Evolutionary conservation across 2,329 filamentous ascomycete genomes (phyloP).

Genomic region (Fusarium sp.): DNA sequence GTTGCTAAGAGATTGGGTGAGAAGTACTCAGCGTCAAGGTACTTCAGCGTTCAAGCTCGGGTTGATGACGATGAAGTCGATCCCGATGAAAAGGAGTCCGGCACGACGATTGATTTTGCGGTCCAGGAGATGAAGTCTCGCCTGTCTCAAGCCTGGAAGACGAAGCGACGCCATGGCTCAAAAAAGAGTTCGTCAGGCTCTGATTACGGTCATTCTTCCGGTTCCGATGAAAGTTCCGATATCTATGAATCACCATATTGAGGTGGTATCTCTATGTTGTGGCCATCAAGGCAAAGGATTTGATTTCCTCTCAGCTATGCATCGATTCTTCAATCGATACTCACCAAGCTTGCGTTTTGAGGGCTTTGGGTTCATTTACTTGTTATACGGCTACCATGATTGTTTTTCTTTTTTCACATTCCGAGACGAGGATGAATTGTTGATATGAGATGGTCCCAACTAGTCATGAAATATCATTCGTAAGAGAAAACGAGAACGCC

Average conservation of each 20-base stretch:
- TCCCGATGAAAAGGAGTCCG: conserved; percentile 33
- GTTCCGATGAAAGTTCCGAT: background rate
- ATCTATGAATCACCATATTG: background rate
- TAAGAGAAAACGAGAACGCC: conserved; percentile 27
- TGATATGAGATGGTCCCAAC: conserved; percentile 35
- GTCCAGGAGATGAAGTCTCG: conserved; percentile 32
- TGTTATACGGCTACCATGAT: background rate
- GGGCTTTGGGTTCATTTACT: background rate
- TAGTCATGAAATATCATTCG: conserved; percentile 1
- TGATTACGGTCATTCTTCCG: background rate
- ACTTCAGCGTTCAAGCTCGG: conserved; percentile 50
- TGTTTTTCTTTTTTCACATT: background rate
- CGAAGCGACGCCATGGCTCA: background rate
- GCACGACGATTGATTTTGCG: conserved; percentile 47
- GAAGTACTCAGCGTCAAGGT: conserved; percentile 53
- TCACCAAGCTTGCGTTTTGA: background rate
- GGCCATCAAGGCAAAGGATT: background rate
- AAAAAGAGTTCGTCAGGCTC: background rate
- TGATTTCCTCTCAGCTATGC: background rate
- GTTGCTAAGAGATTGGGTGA: conserved; percentile 67
- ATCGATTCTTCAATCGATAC: background rate
- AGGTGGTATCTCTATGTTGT: background rate
- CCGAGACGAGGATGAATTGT: background rate
- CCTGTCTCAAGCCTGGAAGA: conserved; percentile 33
- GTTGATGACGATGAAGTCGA: conserved; percentile 34